These are phyloP conservation scores for Paspalum notatum DNA, from an alignment of 176 grass and related monocot species.

Conservation along the genomic window DNA sequence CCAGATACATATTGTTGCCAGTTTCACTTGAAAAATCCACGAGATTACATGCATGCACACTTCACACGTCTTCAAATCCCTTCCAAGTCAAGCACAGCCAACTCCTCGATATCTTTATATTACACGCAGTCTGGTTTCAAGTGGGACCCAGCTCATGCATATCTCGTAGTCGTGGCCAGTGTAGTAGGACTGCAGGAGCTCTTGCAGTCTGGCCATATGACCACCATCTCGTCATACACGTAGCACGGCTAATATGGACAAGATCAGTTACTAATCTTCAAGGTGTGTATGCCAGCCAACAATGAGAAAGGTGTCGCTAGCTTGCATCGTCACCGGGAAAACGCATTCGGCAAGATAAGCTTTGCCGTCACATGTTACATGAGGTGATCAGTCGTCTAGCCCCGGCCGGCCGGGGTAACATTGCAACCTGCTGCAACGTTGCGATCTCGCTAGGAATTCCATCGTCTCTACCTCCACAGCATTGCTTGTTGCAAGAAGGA, in stretches of 20 bases:
- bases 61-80: background rate
- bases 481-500: background rate
- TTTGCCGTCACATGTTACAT: conserved; percentile 1
- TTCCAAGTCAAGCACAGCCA: background rate
- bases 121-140: background rate
- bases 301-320: background rate
- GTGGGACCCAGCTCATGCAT: background rate
- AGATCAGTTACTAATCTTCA: background rate
- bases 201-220: too few species aligned
- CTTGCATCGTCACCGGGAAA: background rate
- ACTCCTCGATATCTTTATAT: background rate
- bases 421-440: background rate
- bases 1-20: too few species aligned
- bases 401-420: background rate
- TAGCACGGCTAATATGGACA: background rate
- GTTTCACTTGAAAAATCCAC: background rate
- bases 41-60: background rate
- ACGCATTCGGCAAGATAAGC: background rate
- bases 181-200: too few species aligned
- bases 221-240: background rate
- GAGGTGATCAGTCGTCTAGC: background rate
- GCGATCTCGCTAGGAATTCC: background rate
- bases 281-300: background rate
- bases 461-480: background rate
- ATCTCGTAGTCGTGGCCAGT: background rate